A percentile compares a stretch with the other conserved stretches of the same genome.
Conservation (phyloP, 345 rosid species). For the Dovyalis caffra region DNA sequence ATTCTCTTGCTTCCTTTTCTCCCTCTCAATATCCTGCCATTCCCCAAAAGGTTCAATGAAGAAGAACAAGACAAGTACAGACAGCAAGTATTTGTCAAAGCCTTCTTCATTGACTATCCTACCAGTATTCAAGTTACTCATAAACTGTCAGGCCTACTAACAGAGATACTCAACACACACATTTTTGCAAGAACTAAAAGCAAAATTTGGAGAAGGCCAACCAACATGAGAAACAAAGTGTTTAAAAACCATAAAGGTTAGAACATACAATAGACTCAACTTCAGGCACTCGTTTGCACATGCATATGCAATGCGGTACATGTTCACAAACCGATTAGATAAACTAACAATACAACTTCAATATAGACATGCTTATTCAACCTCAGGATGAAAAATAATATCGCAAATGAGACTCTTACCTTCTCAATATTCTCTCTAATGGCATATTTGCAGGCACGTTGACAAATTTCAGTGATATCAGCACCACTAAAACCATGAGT, state of each 20-base stretch:
- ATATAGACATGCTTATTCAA: neutral
- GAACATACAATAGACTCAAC: neutral
- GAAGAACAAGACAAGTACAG: neutral
- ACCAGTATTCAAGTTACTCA: neutral
- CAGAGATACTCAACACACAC: neutral
- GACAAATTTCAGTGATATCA: constrained; percentile 38
- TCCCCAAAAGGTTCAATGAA: neutral
- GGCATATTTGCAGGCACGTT: constrained; percentile 40
- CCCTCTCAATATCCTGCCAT: constrained; percentile 33
- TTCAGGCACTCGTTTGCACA: neutral
- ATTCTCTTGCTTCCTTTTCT: constrained; percentile 28
- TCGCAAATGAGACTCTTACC: constrained; percentile 4
- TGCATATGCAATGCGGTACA: neutral
- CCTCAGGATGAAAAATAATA: neutral
- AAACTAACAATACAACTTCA: neutral
- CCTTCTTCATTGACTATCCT: neutral
- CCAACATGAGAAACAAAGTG: neutral
- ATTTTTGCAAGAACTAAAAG: neutral
- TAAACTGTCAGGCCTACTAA: neutral
- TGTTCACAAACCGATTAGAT: neutral
- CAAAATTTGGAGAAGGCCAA: neutral
- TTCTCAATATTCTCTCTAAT: constrained; percentile 39
- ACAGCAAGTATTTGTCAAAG: neutral
- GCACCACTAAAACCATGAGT: constrained; percentile 41
- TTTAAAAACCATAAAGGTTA: neutral